Evolutionary conservation across 352 stramenopile species (phyloP), one percentile per base, ranked within the genome.

Genomic region (Phytophthora sp.): DNA sequence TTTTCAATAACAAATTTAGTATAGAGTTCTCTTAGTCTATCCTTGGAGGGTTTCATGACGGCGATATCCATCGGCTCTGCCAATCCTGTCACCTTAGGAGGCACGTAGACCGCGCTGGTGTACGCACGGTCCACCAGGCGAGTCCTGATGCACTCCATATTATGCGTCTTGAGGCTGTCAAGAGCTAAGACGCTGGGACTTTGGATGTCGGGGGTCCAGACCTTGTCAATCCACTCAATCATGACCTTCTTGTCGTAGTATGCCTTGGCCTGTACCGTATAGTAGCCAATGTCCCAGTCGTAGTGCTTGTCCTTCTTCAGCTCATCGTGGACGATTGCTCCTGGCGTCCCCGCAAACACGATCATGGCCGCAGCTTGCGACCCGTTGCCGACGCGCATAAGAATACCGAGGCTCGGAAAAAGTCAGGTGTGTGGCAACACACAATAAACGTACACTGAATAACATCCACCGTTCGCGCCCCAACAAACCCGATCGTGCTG

Each of bases 401-500:
- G n/a, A 57, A 64, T 7, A 64, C 45, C 7, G 45, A 57, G 20
- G 56, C n/a, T 39, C 56, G 35, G 31, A 64, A 57, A 3, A 45
- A 64, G 45, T 57, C 45, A 30, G 33, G 45, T 20, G 45, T 41
- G 20, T 21, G 18, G 13, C 13, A 18, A 41, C 7, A 18, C n/a
- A n/a, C n/a, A 41, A 41, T 16, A 41, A 30, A 45, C 38, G 24
- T 38, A 64, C 57, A 57, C 20, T 63, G 56, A 50, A 56, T 20
- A 55, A 67, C 59, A 50, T 60, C 20, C 21, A 68, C 59, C 15
- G 38, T 51, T 26, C 18, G 47, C 12, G 39, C 50, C 16, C 29
- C 64, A 29, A 60, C 58, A 39, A 54, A 60, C 29, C 55, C 58
- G 7, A 61, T 67, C 16, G 50, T 67, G 23, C 30, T 67, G 24